phyloP scores from a whole-genome alignment of 1,284 basidiomycete genomes.

The Entoloma clypeatum region DNA sequence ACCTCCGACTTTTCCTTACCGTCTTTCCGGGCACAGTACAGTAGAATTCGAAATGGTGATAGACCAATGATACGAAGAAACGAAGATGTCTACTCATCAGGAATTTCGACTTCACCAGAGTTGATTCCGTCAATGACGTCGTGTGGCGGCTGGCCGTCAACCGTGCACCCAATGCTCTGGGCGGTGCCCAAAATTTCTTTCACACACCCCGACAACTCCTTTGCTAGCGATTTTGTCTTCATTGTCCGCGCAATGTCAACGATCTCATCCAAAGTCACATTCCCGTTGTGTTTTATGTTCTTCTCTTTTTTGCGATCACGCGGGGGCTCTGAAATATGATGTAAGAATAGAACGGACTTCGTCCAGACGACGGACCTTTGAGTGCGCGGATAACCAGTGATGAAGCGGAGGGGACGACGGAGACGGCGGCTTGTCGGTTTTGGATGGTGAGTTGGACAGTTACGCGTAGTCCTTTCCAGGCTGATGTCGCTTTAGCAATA shows the following conservation, averaged over 20 bases:
- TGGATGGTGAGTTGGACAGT: constrained; percentile 99
- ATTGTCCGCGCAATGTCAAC: constrained; percentile 96
- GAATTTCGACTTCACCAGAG: constrained; percentile 92
- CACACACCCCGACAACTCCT: constrained; percentile 84
- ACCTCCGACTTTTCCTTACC: too few species aligned
- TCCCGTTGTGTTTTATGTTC: constrained; percentile 98
- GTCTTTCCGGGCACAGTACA: too few species aligned
- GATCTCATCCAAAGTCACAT: constrained; percentile 94
- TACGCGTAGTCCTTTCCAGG: constrained; percentile 99
- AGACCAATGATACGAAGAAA: constrained; percentile 19
- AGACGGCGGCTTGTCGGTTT: constrained; percentile 98
- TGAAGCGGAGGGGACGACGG: constrained; percentile 97
- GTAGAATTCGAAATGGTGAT: constrained; percentile 12
- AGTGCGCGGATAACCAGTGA: constrained; percentile 98
- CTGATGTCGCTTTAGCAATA: constrained; percentile 98
- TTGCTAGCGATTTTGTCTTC: constrained; percentile 93
- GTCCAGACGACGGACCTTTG: constrained; percentile 62
- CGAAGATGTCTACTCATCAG: constrained; percentile 73
- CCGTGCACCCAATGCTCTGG: constrained; percentile 94
- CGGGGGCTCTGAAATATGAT: constrained; percentile 76
- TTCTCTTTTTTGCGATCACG: constrained; percentile 99
- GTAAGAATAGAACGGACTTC: not conserved
- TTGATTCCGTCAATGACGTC: constrained; percentile 96
- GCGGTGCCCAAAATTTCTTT: constrained; percentile 96
- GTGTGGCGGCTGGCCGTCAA: constrained; percentile 92